Conservation (phyloP, 768 basidiomycete genomes). For the Dentipellis fragilis region DNA sequence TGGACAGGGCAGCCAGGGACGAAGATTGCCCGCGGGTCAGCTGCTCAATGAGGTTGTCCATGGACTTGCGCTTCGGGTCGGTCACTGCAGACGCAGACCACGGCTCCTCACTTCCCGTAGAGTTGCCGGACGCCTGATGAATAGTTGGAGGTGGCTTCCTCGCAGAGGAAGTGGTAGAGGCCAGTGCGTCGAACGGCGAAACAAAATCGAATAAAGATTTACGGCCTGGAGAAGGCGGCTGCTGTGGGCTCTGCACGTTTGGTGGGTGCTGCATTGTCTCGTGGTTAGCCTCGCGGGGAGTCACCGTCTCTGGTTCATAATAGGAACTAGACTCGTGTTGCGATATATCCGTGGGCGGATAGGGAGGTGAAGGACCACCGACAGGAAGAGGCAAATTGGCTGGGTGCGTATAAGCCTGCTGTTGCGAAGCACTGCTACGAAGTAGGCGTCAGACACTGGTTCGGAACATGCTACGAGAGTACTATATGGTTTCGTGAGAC, state of each 20-base stretch:
- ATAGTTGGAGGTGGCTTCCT: slow-evolving; percentile 57
- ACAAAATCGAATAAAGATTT: slow-evolving; percentile 82
- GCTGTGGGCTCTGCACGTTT: slow-evolving; percentile 8
- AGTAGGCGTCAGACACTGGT: not conserved
- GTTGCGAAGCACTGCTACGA: slow-evolving; percentile 6
- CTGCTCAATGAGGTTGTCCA: slow-evolving; percentile 74
- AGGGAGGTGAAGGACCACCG: slow-evolving; percentile 7
- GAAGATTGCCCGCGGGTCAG: slow-evolving; percentile 40
- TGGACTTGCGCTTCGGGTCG: slow-evolving; percentile 71
- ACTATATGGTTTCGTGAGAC: not conserved
- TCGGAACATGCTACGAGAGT: not conserved
- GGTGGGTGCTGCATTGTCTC: slow-evolving; percentile 10
- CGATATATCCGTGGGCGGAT: slow-evolving; percentile 1
- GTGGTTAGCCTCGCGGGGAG: slow-evolving; percentile 12
- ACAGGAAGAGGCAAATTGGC: slow-evolving; percentile 2
- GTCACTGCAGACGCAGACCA: slow-evolving; percentile 31
- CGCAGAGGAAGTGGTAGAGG: slow-evolving; percentile 31
- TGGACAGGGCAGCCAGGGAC: slow-evolving; percentile 16
- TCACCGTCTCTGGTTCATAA: slow-evolving; percentile 13
- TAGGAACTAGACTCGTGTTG: slow-evolving; percentile 12
- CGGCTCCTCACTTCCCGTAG: slow-evolving; percentile 43
- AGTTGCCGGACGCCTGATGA: slow-evolving; percentile 27
- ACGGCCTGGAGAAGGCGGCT: slow-evolving; percentile 56
- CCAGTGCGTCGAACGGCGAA: slow-evolving; percentile 76
- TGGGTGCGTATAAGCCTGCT: not conserved